Base-by-base conservation (phyloP, 2,329 filamentous ascomycete genomes). In the Magnaporthiopsis poae region DNA sequence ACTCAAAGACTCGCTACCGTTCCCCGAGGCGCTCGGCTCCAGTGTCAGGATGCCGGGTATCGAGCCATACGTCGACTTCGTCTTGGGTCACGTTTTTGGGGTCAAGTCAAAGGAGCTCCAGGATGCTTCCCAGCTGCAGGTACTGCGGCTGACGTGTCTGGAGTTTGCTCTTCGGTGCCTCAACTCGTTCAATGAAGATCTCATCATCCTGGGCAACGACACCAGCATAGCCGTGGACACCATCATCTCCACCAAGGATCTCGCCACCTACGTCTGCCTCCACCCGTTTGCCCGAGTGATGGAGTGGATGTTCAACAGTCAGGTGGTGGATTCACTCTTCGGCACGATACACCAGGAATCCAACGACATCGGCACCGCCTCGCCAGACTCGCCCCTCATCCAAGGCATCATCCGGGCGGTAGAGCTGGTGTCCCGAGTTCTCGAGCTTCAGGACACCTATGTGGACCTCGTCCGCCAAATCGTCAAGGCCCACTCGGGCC, bases 251-350 rank as follows among this genome's bases (percentile, higher is more conserved):
- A 84, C 91, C 4, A 89, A 88, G 2, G 90, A 90, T 66, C 81
- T 98, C 5, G 86, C 88, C 64, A 84, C 85, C 7, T 99, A 99
- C 74, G 87, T 95, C 67, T 86, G 88, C 31, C 84, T 96, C 65
- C 96, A 99, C 77, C 94, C 96, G 0, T 99, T 98, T 73, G 88
- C 91, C 3, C 87, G 96, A 68, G 89, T 96, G 21, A 97, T 98
- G 90, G 95, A 99, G 74, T 98, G 95, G 92, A 86, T 99, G 77
- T 96, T 96, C 77, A 97, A 96, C 74, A 91, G 96, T 73, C 91
- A 90, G 70, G 91, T 97, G 29, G 86, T 96, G 72, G 86, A 85
- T 70, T 86, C 89, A 18, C 79, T 99, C 1, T 94, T 97, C 76
- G 83, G 86, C 67, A 86, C 90, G 13, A 86, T 95, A 36, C 90